Base-by-base conservation (phyloP, 163 green algal species). In the Chlorella variabilis region DNA sequence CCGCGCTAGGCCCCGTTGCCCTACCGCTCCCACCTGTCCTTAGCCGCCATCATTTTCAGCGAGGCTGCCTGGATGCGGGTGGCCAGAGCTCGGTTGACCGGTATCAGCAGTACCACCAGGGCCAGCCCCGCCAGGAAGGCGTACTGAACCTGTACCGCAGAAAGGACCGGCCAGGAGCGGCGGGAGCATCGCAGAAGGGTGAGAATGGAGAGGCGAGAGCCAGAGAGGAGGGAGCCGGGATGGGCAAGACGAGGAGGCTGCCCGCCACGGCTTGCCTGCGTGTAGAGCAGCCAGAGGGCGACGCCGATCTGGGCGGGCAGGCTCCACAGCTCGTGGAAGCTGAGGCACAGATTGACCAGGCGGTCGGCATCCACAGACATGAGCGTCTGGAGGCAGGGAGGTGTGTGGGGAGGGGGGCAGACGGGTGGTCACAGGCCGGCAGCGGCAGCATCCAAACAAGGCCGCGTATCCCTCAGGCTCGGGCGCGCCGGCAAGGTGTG, bases 241-340 rank as follows among this genome's bases (percentile, higher is more conserved):
- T n/a, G n/a, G n/a, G n/a, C n/a, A n/a, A n/a, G n/a, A n/a, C n/a
- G n/a, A n/a, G n/a, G n/a, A n/a, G n/a, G n/a, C n/a, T n/a, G n/a
- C n/a, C n/a, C n/a, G n/a, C 7, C 45, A 68, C 21, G 29, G 33
- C n/a, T 29, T 45, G 91, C 92, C 90, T 98, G 92, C 2, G 75
- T 90, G 81, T 96, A 97, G 56, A 98, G 89, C 73, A 98, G 88
- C 56, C 78, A 91, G 54, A 98, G 89, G 7, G 93, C 94, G 2
- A 93, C 77, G 1, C 49, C 79, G 31, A 97, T 93, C 86, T 97
- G 92, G 29, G 93, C 45, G 9, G 93, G 91, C 80, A 97, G 81
- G 41, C 84, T 93, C 90, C 90, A 97, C 13, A 98, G 87, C 84
- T 97, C 93, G 70, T 96, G 87, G 41, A 93, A 82, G 20, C 83